Conservation (phyloP, 768 basidiomycete species). For the Naganishia vishniacii region DNA sequence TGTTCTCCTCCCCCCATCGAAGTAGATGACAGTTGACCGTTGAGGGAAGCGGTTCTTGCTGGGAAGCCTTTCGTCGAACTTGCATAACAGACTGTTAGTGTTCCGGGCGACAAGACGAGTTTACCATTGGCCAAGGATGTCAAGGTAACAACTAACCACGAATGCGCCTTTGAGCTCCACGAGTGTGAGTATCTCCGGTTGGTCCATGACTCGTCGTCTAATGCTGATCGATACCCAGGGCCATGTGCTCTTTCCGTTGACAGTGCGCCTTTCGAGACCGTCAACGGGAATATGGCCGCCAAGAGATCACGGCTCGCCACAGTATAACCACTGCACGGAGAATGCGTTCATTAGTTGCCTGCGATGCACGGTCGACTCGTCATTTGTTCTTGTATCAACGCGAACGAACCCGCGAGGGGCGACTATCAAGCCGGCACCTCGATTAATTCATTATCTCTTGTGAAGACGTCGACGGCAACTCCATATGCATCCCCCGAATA, state of each 20-base stretch:
- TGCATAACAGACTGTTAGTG: slow-evolving; percentile 1
- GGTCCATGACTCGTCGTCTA: no score
- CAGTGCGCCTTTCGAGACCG: neutral
- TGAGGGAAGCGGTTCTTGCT: neutral
- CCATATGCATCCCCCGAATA: neutral
- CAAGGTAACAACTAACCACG: neutral
- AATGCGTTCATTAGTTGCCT: neutral
- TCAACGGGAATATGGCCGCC: slow-evolving; percentile 7
- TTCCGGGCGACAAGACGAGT: neutral
- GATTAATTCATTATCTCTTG: neutral
- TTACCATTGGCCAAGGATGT: neutral
- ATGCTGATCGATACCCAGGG: no score
- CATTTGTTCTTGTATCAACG: neutral
- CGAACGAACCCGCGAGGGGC: neutral
- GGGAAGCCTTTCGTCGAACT: neutral
- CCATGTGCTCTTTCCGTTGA: neutral
- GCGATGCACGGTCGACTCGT: slow-evolving; percentile 3
- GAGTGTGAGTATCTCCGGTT: neutral
- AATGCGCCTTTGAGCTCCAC: neutral
- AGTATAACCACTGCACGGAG: neutral
- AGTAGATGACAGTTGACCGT: neutral
- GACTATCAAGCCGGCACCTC: neutral
- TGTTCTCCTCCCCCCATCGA: neutral
- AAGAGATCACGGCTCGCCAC: neutral
- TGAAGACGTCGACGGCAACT: neutral